A percentile compares a stretch with the other conserved stretches of the same genome.
Conservation (phyloP, 495 filamentous ascomycete species). For the Hyphodiscus hymeniophilus region DNA sequence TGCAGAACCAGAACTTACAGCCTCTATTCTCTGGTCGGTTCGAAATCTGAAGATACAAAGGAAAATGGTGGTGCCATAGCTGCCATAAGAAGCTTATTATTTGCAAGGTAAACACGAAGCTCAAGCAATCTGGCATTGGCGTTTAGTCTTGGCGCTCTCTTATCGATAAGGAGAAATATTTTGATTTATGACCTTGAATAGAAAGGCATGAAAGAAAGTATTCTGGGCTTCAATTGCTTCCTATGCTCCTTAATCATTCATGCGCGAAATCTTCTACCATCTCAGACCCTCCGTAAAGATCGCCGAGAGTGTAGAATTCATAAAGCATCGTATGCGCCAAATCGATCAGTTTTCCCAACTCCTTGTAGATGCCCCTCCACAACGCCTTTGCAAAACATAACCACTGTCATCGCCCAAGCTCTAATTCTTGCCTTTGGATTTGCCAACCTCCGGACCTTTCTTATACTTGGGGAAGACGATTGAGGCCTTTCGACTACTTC, state of each 20-base stretch:
- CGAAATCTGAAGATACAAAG: background rate
- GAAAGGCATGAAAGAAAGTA: too few species aligned
- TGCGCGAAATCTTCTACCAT: too few species aligned
- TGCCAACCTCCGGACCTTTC: slow-evolving; percentile 31
- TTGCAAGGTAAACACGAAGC: background rate
- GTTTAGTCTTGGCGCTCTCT: background rate
- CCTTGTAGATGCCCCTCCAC: slow-evolving; percentile 4
- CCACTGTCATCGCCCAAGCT: background rate
- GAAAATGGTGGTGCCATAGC: slow-evolving; percentile 7
- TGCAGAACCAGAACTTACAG: background rate
- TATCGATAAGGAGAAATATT: slow-evolving; percentile 10
- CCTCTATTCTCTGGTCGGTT: background rate
- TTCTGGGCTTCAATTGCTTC: too few species aligned
- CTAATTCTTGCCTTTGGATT: slow-evolving; percentile 24
- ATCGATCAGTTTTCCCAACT: background rate
- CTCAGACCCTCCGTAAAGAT: too few species aligned
- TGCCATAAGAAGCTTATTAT: background rate
- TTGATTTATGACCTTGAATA: too few species aligned
- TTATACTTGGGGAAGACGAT: slow-evolving; percentile 41
- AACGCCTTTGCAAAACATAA: slow-evolving; percentile 11
- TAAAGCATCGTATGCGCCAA: too few species aligned
- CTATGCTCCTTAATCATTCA: too few species aligned
- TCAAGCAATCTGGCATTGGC: slow-evolving; percentile 18
- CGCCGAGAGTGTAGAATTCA: too few species aligned
- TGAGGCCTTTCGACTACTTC: slow-evolving; percentile 24